Base-by-base conservation (phyloP, 495 filamentous ascomycete species). In the Schizothecium vesticola region DNA sequence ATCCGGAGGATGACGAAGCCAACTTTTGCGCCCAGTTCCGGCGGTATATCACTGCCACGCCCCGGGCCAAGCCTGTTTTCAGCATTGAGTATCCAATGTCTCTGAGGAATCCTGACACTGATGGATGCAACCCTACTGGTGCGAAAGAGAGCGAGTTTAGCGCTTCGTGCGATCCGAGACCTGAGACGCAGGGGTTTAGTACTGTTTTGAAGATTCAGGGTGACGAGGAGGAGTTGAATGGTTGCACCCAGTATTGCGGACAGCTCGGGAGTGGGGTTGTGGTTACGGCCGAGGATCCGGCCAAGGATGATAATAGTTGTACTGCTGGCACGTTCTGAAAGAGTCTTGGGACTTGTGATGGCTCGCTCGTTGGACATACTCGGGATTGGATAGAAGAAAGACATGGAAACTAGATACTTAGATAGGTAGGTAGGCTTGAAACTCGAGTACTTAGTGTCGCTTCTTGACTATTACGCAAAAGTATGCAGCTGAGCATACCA, bases 51-150 rank as follows among this genome's bases (percentile, higher is more conserved):
- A 68, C 78, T 10, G 81, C 78, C 3, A 81, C 80, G n/a, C n/a
- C n/a, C n/a, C n/a, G n/a, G n/a, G n/a, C n/a, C 65, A 90, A 91
- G 77, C 89, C 89, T 2, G 88, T 92, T 29, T 90, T 92, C 72
- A 85, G 90, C 71, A 89, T 91, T 61, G 89, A 91, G 78, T 91
- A 92, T 72, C 82, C 85, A 36, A 82, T 28, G 2, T 58, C 62
- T 13, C 57, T 67, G 22, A 63, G 63, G 23, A 28, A 64, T 26
- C 5, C 5, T 1, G 29, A 61, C 1, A 56, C 59, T 36, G 64
- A 36, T 21, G 22, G 12, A 9, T 69, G 85, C 61, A 82, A 78
- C 6, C 71, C 80, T 21, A 67, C 78, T 2, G 29, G 63, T 1
- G 76, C 82, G 19, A 75, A 74, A 2, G 56, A 72, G 1, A 72